A percentile compares a stretch with the other conserved stretches of the same genome.
Conservation (phyloP, 176 grass and related monocot genomes). For the Cenchrus americanus region DNA sequence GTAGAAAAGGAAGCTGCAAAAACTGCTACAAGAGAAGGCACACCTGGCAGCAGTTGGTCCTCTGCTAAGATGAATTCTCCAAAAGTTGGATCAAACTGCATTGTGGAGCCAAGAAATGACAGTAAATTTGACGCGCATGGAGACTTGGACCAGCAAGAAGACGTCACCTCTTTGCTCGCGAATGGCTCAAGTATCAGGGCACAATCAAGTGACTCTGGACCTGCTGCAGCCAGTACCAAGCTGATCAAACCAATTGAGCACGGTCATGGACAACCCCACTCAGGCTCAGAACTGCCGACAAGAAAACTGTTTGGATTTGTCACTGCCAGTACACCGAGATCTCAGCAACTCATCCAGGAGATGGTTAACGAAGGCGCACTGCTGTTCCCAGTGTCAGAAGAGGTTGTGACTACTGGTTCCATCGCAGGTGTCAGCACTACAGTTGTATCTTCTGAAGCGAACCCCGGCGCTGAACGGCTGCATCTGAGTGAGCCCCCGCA, state of each 20-base stretch:
- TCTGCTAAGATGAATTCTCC: not conserved
- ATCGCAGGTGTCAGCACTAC: not conserved
- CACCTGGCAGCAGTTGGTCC: not conserved
- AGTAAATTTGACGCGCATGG: conserved; percentile 2
- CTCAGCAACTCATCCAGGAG: conserved; percentile 48
- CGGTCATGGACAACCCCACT: not conserved
- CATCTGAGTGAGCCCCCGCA: not conserved
- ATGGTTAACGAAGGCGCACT: conserved; percentile 50
- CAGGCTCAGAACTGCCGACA: not conserved
- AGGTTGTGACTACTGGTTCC: not conserved
- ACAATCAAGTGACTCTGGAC: conserved; percentile 1
- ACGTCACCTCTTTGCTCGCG: conserved; percentile 5
- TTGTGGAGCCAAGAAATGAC: conserved; percentile 11
- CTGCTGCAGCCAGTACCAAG: conserved; percentile 18
- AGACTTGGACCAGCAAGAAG: conserved; percentile 28
- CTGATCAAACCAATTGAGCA: not conserved
- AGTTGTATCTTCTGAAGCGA: not conserved
- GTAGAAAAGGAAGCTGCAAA: not conserved
- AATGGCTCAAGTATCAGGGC: not conserved
- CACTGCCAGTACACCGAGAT: not conserved
- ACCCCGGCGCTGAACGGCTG: not conserved
- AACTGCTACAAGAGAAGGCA: not conserved
- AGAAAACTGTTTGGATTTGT: conserved; percentile 36
- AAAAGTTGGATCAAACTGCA: conserved; percentile 19
- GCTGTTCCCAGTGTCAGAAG: conserved; percentile 30